Evolutionary conservation across 192 early-diverging fungal genomes (phyloP).

Genomic region (Umbelopsis sp.): DNA sequence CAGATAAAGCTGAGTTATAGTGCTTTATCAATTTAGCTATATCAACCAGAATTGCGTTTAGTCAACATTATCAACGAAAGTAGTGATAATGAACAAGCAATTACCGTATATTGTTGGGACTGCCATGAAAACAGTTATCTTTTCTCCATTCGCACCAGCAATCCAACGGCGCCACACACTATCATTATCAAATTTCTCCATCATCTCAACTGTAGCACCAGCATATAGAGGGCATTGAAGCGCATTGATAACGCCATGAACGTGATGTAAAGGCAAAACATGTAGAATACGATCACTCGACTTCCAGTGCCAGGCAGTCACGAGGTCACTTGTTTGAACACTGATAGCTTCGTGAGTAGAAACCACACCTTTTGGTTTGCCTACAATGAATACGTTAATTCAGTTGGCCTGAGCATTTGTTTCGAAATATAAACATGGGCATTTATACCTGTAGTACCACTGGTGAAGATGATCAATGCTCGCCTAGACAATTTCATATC

Average conservation of each 20-base stretch:
- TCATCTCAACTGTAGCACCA: slow-evolving; percentile 80
- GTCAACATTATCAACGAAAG: neutral
- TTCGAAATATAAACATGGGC: neutral
- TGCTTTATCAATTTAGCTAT: slow-evolving; percentile 64
- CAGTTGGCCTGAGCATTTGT: slow-evolving; percentile 10
- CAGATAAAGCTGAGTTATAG: slow-evolving; percentile 39
- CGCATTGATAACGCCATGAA: slow-evolving; percentile 77
- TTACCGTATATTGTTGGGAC: slow-evolving; percentile 84
- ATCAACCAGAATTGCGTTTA: neutral
- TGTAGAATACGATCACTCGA: slow-evolving; percentile 72
- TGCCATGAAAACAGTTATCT: slow-evolving; percentile 82
- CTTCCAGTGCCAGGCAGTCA: slow-evolving; percentile 74
- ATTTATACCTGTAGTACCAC: slow-evolving; percentile 61
- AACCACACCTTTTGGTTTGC: slow-evolving; percentile 86
- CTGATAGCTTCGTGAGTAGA: slow-evolving; percentile 67
- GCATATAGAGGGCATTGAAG: slow-evolving; percentile 66
- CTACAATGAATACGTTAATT: slow-evolving; percentile 38
- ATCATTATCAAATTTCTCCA: slow-evolving; percentile 66
- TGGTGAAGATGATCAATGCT: slow-evolving; percentile 81
- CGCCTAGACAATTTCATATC: slow-evolving; percentile 32
- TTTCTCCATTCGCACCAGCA: slow-evolving; percentile 29
- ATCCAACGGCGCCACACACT: slow-evolving; percentile 70
- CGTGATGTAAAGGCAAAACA: slow-evolving; percentile 83
- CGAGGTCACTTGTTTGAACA: slow-evolving; percentile 67
- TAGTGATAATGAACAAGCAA: neutral